These are phyloP conservation scores for Begonia fuchsioides DNA, from an alignment of 306 rosid genomes.

Conservation along the genomic window DNA sequence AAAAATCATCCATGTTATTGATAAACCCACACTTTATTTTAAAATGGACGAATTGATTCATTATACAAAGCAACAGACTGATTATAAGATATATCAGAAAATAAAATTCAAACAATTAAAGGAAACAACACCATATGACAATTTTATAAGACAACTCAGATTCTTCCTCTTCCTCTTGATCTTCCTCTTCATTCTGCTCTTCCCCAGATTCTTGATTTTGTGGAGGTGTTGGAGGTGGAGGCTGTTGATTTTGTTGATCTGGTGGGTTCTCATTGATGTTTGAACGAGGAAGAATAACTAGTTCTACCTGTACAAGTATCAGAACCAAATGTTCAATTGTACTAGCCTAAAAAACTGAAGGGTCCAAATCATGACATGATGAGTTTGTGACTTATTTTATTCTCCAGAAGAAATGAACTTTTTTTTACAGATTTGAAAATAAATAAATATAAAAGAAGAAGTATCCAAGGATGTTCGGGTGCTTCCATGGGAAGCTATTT, in stretches of 20 bases:
- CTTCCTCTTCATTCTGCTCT: constrained; percentile 77
- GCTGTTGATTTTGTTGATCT: constrained; percentile 86
- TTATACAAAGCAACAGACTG: background rate
- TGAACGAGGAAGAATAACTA: constrained; percentile 90
- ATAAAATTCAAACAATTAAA: background rate
- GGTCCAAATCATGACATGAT: too few species aligned
- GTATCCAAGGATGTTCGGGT: too few species aligned
- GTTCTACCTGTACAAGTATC: constrained; percentile 61
- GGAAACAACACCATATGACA: background rate
- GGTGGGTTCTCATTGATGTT: constrained; percentile 63
- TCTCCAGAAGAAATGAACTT: too few species aligned
- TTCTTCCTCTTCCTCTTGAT: too few species aligned
- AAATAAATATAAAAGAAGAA: too few species aligned
- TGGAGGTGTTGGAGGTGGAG: constrained; percentile 97
- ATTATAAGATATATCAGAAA: background rate
- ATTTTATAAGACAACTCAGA: background rate
- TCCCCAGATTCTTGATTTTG: constrained; percentile 83
- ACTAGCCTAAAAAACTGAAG: background rate
- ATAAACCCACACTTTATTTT: constrained; percentile 3
- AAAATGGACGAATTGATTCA: background rate
- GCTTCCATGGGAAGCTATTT: too few species aligned
- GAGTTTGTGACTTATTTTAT: too few species aligned
- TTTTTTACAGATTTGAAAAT: too few species aligned
- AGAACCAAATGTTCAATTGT: constrained; percentile 8
- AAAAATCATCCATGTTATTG: constrained; percentile 11